Conservation (phyloP, 1,139 yeast genomes). For the Scheffersomyces stambukii region DNA sequence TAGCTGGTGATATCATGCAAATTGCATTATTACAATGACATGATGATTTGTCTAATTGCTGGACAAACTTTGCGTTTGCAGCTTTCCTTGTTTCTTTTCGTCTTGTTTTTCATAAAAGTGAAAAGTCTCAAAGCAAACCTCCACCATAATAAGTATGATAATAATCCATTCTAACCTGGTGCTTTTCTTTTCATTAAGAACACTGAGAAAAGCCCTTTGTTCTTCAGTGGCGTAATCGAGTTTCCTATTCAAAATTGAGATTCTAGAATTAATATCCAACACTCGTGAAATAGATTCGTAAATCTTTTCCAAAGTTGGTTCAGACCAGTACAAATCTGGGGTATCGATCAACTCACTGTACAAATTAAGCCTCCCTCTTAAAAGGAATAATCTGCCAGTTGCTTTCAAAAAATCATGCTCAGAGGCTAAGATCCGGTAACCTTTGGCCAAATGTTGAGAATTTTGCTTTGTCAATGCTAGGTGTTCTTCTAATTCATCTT, state of each 20-base stretch:
- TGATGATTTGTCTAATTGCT: no score
- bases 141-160: slow-evolving; percentile 74
- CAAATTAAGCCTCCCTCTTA: slow-evolving; percentile 77
- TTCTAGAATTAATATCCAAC: slow-evolving; percentile 73
- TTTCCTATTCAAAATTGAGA: slow-evolving; percentile 74
- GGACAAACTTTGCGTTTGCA: no score
- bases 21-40: no score
- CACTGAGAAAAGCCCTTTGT: slow-evolving; percentile 70
- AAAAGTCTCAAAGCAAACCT: slow-evolving; percentile 73
- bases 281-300: slow-evolving; percentile 67
- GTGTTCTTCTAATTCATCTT: slow-evolving; percentile 65
- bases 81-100: slow-evolving; percentile 4
- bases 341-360: slow-evolving; percentile 90
- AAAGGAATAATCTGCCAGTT: slow-evolving; percentile 69
- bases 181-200: slow-evolving; percentile 72
- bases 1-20: no score
- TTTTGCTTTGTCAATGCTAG: slow-evolving; percentile 58
- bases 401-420: slow-evolving; percentile 63
- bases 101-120: slow-evolving; percentile 35
- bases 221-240: slow-evolving; percentile 89
- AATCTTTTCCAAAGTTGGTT: slow-evolving; percentile 73
- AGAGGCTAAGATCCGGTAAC: slow-evolving; percentile 50
- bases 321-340: slow-evolving; percentile 92
- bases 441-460: slow-evolving; percentile 64
- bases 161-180: slow-evolving; percentile 85